Evolutionary conservation across 768 basidiomycete species (phyloP).

Genomic region (Atractiella rhizophila): DNA sequence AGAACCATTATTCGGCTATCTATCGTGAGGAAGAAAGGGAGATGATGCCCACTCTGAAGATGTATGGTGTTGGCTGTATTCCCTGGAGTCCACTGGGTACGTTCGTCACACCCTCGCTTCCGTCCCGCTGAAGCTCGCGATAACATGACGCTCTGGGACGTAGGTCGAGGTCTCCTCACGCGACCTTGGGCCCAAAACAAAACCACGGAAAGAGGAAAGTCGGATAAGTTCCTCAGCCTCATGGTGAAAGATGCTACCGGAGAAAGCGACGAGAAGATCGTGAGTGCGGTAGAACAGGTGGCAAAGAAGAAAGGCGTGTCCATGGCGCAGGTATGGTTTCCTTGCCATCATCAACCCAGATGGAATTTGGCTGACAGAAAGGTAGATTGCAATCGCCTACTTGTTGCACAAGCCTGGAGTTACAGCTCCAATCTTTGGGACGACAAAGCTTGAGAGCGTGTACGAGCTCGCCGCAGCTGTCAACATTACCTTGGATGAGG

Average conservation of each 20-base stretch:
- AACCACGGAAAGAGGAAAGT: not conserved
- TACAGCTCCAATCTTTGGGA: conserved; percentile 12
- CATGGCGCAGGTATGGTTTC: conserved; percentile 16
- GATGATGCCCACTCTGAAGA: conserved; percentile 5
- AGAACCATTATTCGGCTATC: conserved; percentile 14
- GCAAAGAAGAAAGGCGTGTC: conserved; percentile 1
- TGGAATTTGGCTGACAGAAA: no score
- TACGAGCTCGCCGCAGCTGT: conserved; percentile 20
- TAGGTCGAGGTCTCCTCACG: conserved; percentile 1
- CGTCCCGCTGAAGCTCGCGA: no score
- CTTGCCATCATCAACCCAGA: no score
- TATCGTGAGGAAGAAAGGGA: conserved; percentile 6
- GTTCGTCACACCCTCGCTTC: not conserved
- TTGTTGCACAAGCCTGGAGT: conserved; percentile 9
- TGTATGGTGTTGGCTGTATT: conserved; percentile 30
- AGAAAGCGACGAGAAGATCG: conserved; percentile 5
- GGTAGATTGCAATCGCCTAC: conserved; percentile 22
- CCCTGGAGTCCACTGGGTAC: conserved; percentile 34
- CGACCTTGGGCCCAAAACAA: conserved; percentile 2
- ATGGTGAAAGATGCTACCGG: no score
- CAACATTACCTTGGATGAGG: conserved; percentile 29
- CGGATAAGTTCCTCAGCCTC: not conserved
- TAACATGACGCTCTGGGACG: no score
- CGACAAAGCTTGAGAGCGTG: conserved; percentile 10
- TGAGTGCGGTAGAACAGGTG: no score